phyloP scores from a whole-genome alignment of 371 early-diverging fungal species.

The Circinella umbellata region DNA sequence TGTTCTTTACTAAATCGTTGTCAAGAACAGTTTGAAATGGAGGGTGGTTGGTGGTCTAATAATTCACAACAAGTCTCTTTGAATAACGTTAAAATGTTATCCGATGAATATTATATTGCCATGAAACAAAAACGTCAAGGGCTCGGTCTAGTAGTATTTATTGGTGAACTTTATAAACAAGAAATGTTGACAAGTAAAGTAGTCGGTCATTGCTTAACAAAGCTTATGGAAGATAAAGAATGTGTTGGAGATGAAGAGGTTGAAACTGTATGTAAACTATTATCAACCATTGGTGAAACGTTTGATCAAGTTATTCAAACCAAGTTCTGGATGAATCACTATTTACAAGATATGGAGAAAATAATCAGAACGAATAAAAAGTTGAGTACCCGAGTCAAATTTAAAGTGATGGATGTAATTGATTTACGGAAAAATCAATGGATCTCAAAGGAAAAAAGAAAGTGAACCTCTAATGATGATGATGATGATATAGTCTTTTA shows the following conservation, averaged over 20 bases:
- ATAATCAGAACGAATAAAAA: constrained; percentile 72
- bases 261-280: constrained; percentile 90
- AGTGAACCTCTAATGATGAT: too few relatives aligned
- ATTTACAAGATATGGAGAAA: constrained; percentile 75
- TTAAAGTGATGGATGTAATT: constrained; percentile 71
- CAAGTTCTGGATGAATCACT: constrained; percentile 72
- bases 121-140: constrained; percentile 93
- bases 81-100: constrained; percentile 46
- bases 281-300: constrained; percentile 84
- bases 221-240: constrained; percentile 69
- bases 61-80: constrained; percentile 45
- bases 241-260: constrained; percentile 93
- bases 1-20: constrained; percentile 88
- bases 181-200: constrained; percentile 88
- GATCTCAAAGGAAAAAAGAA: neutral
- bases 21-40: constrained; percentile 89
- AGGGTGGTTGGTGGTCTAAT: constrained; percentile 64
- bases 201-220: constrained; percentile 84
- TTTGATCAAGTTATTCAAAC: constrained; percentile 49
- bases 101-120: constrained; percentile 83
- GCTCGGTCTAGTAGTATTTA: constrained; percentile 91
- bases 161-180: constrained; percentile 94
- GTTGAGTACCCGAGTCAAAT: constrained; percentile 86
- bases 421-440: too few relatives aligned
- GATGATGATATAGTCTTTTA: too few relatives aligned